Percentiles rank a stretch among this genome's conserved stretches.
Evolutionary conservation across 202 grass and related monocot species (phyloP).

Genomic region (Musa balbisiana): DNA sequence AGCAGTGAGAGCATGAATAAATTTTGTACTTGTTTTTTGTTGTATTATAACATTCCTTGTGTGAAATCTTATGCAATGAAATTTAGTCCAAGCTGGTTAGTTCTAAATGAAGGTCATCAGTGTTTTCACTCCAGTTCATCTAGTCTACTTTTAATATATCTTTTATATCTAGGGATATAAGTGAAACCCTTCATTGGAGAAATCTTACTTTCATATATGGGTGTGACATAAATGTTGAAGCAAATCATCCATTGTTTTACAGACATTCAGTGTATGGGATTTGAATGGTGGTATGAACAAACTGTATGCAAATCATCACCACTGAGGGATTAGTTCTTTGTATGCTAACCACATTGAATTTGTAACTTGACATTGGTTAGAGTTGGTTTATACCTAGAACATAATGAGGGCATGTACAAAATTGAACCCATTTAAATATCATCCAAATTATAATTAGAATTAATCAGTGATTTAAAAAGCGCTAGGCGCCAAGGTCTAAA

Average conservation of each 20-base stretch:
- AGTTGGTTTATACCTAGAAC: not conserved
- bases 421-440: too few relatives aligned
- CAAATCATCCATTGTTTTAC: not conserved
- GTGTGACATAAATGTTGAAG: not conserved
- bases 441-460: not conserved
- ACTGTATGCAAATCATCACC: too few relatives aligned
- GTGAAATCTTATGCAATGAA: not conserved
- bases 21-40: not conserved
- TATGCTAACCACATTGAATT: not conserved
- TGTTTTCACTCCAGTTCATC: too few relatives aligned
- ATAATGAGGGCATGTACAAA: not conserved
- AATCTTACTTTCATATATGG: not conserved
- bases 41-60: not conserved
- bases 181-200: not conserved
- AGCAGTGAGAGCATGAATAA: conserved; percentile 14
- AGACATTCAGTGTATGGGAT: too few relatives aligned
- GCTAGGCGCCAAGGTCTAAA: too few relatives aligned
- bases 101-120: too few relatives aligned
- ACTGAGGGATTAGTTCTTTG: too few relatives aligned
- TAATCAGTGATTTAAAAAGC: too few relatives aligned
- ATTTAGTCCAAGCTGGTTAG: too few relatives aligned
- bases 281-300: too few relatives aligned
- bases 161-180: too few relatives aligned
- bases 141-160: too few relatives aligned
- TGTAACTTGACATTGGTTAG: not conserved